Base-by-base conservation (phyloP, 2,329 filamentous ascomycete species). In the Clarireedia monteithiana region DNA sequence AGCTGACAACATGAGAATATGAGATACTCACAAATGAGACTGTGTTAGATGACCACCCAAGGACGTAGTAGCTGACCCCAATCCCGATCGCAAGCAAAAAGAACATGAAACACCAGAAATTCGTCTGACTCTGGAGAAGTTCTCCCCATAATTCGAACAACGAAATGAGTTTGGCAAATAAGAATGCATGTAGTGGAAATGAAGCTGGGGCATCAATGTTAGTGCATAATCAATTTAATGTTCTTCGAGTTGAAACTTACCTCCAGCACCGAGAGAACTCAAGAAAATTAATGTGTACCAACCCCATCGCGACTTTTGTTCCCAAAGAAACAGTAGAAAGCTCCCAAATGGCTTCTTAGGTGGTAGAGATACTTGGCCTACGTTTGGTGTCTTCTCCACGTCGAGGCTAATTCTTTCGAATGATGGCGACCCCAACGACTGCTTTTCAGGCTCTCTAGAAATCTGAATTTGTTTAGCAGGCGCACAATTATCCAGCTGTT, bases 71-170 rank as follows among this genome's bases (percentile, higher is more conserved):
- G 30, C 71, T 70, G 0, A 75, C 38, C 10, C 68, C 67, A 52
- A 71, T 66, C 17, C 67, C 71, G 55, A 75, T 63, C 39, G 76
- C 71, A 57, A 78, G 66, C 24, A 76, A 64, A 45, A 76, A 73
- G 56, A 78, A 77, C 74, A 77, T 77, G n/a, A 76, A 68, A 3
- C 74, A 69, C 74, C 74, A 78, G 62, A 76, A 75, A 58, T 75
- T 71, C 6, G 70, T 72, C 7, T 60, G 60, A 23, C 40, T 48
- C 24, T 61, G 55, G 7, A 67, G 62, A 40, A 62, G 55, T 36
- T 58, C 26, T 2, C 60, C 58, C 6, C 47, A 38, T 20, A 61
- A 30, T 14, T 40, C 40, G 45, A 17, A 59, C 50, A 36, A 67
- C 67, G 3, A 70, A 15, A 72, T 57, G 26, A 71, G 59, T 23